Evolutionary conservation across 768 basidiomycete genomes (phyloP), one percentile per base, ranked within the genome.

Genomic region (Russula sp.): DNA sequence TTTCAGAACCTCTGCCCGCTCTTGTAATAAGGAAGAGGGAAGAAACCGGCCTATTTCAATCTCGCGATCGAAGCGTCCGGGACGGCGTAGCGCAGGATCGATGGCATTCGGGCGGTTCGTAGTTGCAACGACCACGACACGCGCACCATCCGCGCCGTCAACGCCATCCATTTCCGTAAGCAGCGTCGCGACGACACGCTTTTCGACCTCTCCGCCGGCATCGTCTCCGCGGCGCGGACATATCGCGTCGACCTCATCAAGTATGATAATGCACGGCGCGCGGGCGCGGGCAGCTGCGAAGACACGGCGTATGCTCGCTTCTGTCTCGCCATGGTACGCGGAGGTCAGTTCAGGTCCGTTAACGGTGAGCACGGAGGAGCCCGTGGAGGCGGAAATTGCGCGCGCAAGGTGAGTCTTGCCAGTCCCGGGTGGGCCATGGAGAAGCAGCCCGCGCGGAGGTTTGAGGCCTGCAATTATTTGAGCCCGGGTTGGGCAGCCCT

Each of bases 331-430:
- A 71, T 98, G 97, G 70, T 93, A 98, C 1, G 94, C 93, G 20
- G 92, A 94, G 1, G 91, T 92, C 22, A 98, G 82, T 71, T 98
- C 94, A 13, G 97, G 94, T 0, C 97, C 97, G 69, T 96, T 96
- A 72, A 98, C 87, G 55, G 93, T 85, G 66, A 99, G 82, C n/a
- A 97, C 90, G 32, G 87, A 85, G 7, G 94, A 90, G 35, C 82
- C 83, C 1, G 90, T 91, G 6, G 94, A 92, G 0, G 86, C 82
- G 4, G 96, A 94, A 62, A 99, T 94, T 14, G 94, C 91, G 65
- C 94, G 87, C 11, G 97, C 96, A 2, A 99, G 79, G 71, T 97
- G 94, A 0, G 97, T 99, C 76, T 99, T 99, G 16, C 97, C 97
- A 9, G 97, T 98, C 42, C 97, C 97, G 3, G 97, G 94, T 11